phyloP scores from a whole-genome alignment of 2,329 filamentous ascomycete species.

The Xylariomycetidae sp. region DNA sequence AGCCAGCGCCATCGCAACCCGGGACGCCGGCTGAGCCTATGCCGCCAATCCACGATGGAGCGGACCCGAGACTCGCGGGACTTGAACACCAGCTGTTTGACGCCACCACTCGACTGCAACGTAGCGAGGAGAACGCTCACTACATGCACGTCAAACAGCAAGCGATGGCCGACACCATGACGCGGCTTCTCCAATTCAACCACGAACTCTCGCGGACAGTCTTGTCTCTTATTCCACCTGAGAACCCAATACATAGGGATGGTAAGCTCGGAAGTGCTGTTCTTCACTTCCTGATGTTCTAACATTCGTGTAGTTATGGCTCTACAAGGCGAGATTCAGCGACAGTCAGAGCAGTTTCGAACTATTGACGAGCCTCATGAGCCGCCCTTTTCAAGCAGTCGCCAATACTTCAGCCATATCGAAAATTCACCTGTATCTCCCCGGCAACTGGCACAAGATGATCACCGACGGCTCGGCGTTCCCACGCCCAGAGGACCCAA shows the following conservation, averaged over 20 bases:
- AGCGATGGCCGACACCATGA: constrained; percentile 72
- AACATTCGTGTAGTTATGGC: constrained; percentile 39
- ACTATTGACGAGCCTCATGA: constrained; percentile 62
- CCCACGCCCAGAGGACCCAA: constrained; percentile 50
- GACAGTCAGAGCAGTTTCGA: constrained; percentile 52
- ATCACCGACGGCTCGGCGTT: constrained; percentile 66
- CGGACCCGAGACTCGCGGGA: constrained; percentile 66
- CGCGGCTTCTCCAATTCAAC: constrained; percentile 67
- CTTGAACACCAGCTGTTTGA: constrained; percentile 83
- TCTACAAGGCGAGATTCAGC: constrained; percentile 55
- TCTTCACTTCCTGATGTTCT: constrained; percentile 17
- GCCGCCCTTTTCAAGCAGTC: constrained; percentile 55
- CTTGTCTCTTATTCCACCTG: constrained; percentile 65
- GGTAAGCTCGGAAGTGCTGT: constrained; percentile 53
- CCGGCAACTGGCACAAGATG: constrained; percentile 79
- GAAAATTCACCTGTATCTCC: constrained; percentile 81
- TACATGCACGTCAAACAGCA: constrained; percentile 77
- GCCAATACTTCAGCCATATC: constrained; percentile 59
- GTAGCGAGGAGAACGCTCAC: constrained; percentile 77
- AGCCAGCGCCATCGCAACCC: constrained; percentile 68
- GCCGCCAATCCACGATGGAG: constrained; percentile 62
- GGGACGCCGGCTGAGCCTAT: constrained; percentile 81
- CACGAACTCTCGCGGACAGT: constrained; percentile 76
- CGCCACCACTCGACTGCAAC: constrained; percentile 65
- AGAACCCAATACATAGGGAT: constrained; percentile 74